Evolutionary conservation across 1,284 basidiomycete genomes (phyloP), one percentile per base, ranked within the genome.

Genomic region (Puccinia polysora): DNA sequence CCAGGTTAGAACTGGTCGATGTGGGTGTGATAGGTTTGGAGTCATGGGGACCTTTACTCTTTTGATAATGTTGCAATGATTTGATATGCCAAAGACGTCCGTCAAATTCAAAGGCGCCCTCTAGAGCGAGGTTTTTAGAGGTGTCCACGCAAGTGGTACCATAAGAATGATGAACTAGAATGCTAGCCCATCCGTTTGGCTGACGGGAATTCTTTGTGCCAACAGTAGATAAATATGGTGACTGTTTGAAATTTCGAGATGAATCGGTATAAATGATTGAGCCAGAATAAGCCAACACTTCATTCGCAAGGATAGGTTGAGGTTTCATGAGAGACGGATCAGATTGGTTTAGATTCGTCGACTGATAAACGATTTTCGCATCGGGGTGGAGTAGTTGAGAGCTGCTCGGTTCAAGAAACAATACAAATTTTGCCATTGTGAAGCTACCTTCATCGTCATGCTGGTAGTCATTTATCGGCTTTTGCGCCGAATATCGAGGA

Each of bases 231-330:
- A 65, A 62, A 23, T 75, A 36, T 10, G 75, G 65, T 40, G 55
- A 58, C 1, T 73, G 38, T 73, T 75, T 75, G 3, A 63, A 59
- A 28, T 68, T 59, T 30, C 70, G 56, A 15, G 72, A 63, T 47
- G 75, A 49, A 25, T 74, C 52, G 14, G 72, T 62, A 3, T 55
- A 56, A 20, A 78, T 20, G 18, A 77, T 75, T 65, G 74, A 74
- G 3, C 78, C 78, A 30, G 76, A 74, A 59, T 77, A 78, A 28
- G 75, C 76, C 12, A 73, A 58, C 0, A 77, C 74, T 28, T 76
- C 53, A 4, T 76, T 68, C 15, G 75, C 52, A 34, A 15, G 28
- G 2, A 78, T 65, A 8, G 71, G 55, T 10, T 25, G 53, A 56
- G 75, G 63, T 4, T 50, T 50, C 12, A 74, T 73, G n/a, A 73